Percentiles rank a stretch among this genome's conserved stretches.
Conservation (phyloP, 768 basidiomycete genomes). For the Suillus weaverae region DNA sequence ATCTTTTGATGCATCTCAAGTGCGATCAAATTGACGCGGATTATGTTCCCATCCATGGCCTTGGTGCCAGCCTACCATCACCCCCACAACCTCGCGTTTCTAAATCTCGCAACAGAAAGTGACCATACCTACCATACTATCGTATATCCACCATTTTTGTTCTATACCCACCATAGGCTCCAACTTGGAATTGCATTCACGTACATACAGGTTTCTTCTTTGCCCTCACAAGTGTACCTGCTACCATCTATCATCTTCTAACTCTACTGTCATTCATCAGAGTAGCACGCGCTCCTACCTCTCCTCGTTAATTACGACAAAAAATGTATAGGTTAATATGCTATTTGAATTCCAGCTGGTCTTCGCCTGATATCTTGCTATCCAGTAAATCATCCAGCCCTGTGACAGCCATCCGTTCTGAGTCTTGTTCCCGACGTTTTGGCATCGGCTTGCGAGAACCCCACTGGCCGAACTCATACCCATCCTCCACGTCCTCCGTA, state of each 20-base stretch:
- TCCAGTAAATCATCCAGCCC: background rate
- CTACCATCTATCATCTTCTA: slow-evolving; percentile 2
- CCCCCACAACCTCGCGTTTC: slow-evolving; percentile 45
- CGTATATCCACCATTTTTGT: slow-evolving; percentile 5
- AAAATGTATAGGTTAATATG: slow-evolving; percentile 5
- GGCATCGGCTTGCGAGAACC: background rate
- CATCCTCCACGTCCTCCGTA: slow-evolving; percentile 33
- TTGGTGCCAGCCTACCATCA: slow-evolving; percentile 60
- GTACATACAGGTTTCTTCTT: background rate
- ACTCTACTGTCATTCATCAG: slow-evolving; percentile 3
- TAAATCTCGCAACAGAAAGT: slow-evolving; percentile 58
- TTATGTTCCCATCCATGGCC: slow-evolving; percentile 78
- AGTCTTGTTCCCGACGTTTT: background rate
- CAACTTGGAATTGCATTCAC: slow-evolving; percentile 1
- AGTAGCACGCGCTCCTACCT: background rate
- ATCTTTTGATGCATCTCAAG: slow-evolving; percentile 77
- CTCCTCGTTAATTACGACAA: slow-evolving; percentile 4
- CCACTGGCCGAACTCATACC: slow-evolving; percentile 57
- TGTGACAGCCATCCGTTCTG: background rate
- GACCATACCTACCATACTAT: slow-evolving; percentile 5
- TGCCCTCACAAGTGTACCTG: background rate
- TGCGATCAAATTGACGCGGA: slow-evolving; percentile 74
- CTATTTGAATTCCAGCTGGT: background rate
- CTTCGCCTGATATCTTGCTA: background rate
- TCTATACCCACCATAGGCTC: slow-evolving; percentile 4